Percentiles rank a stretch among this genome's conserved stretches.
Evolutionary conservation across 345 rosid genomes (phyloP).

Genomic region (Corymbia maculata): DNA sequence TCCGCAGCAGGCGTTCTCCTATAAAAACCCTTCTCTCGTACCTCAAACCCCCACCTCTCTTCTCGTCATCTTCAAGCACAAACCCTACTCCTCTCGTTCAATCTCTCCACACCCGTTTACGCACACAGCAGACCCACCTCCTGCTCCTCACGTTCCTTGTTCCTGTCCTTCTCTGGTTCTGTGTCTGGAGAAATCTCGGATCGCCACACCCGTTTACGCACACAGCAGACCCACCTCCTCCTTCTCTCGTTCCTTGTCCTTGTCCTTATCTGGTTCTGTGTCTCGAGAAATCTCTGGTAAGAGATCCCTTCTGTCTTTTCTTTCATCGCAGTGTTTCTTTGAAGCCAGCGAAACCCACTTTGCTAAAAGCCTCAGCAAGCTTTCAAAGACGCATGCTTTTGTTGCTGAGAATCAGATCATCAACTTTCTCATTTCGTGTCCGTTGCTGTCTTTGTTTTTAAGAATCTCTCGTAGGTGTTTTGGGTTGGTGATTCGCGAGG

Average conservation of each 20-base stretch:
- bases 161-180: background rate
- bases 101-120: background rate
- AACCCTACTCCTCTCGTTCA: background rate
- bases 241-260: background rate
- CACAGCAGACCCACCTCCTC: background rate
- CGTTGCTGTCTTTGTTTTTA: background rate
- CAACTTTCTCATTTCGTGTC: background rate
- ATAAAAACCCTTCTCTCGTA: background rate
- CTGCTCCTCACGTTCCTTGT: background rate
- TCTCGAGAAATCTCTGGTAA: background rate
- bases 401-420: background rate
- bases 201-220: background rate
- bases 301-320: background rate
- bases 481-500: background rate
- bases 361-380: background rate
- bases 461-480: background rate
- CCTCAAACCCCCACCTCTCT: background rate
- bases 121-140: background rate
- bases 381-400: background rate
- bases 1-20: background rate
- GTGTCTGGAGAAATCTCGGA: background rate
- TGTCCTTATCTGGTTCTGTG: background rate
- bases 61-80: background rate
- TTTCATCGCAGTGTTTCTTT: background rate
- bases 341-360: background rate